Conservation (phyloP, 176 grass and related monocot genomes). For the Eragrostis nindensis region DNA sequence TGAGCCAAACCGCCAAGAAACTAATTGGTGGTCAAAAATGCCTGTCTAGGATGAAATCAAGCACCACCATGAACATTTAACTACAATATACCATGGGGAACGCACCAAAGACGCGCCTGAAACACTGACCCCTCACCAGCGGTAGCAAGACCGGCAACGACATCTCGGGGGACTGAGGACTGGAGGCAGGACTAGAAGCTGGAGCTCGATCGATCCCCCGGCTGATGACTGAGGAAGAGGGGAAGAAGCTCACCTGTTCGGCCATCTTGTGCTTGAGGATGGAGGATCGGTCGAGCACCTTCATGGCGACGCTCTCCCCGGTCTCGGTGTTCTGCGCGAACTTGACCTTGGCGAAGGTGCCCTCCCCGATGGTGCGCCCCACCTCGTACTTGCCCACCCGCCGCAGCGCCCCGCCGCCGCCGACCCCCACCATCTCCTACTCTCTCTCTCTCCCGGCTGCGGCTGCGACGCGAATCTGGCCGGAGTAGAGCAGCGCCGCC, state of each 20-base stretch:
- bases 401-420: conserved; percentile 56
- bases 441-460: not conserved
- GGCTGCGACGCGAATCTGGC: not conserved
- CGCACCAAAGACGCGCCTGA: not conserved
- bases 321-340: conserved; percentile 99
- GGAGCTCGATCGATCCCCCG: not conserved
- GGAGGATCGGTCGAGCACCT: conserved; percentile 95
- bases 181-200: too few relatives aligned
- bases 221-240: not conserved
- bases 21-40: not conserved
- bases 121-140: not conserved
- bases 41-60: conserved; percentile 13
- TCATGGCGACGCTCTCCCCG: conserved; percentile 99
- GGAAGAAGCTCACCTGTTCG: conserved; percentile 63
- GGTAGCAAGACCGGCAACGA: too few relatives aligned
- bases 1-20: conserved; percentile 5
- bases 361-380: conserved; percentile 94
- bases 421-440: conserved; percentile 36
- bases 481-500: not conserved
- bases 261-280: conserved; percentile 99
- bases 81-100: not conserved
- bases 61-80: not conserved
- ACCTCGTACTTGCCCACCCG: conserved; percentile 98
- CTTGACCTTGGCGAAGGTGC: conserved; percentile 98
- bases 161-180: not conserved